Evolutionary conservation across 2,329 filamentous ascomycete species (phyloP).

Genomic region (Monascus ruber): DNA sequence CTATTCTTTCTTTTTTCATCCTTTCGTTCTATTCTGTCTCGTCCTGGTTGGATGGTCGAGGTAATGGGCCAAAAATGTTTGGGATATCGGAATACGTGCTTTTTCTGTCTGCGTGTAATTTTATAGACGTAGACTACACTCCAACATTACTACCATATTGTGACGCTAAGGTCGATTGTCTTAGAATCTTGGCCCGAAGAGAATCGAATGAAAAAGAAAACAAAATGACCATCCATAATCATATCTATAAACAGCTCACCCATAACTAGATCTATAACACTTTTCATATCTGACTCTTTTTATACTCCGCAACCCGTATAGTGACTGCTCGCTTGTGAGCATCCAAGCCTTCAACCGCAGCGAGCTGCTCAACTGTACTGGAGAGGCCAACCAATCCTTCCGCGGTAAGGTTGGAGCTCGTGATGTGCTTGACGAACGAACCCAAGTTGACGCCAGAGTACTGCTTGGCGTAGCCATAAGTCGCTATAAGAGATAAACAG

Average conservation of each 20-base stretch:
- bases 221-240: too few relatives aligned
- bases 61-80: neutral
- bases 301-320: slow-evolving; percentile 43
- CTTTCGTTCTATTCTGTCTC: neutral
- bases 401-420: slow-evolving; percentile 76
- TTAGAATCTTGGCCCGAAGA: too few relatives aligned
- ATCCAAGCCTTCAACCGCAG: slow-evolving; percentile 87
- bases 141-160: too few relatives aligned
- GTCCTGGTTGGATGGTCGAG: neutral
- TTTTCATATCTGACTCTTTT: neutral
- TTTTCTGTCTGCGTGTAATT: too few relatives aligned
- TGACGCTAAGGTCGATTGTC: too few relatives aligned
- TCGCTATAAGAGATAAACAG: slow-evolving; percentile 46
- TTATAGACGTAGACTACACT: too few relatives aligned
- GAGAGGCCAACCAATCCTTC: slow-evolving; percentile 80
- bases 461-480: slow-evolving; percentile 95
- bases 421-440: slow-evolving; percentile 97
- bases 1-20: slow-evolving; percentile 2
- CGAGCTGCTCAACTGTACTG: slow-evolving; percentile 83
- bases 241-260: too few relatives aligned
- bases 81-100: too few relatives aligned
- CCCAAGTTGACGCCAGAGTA: slow-evolving; percentile 95
- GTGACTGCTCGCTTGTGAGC: slow-evolving; percentile 71
- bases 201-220: too few relatives aligned
- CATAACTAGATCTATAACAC: too few relatives aligned